Conservation (phyloP, 495 filamentous ascomycete genomes). For the Penicillium nucicola region DNA sequence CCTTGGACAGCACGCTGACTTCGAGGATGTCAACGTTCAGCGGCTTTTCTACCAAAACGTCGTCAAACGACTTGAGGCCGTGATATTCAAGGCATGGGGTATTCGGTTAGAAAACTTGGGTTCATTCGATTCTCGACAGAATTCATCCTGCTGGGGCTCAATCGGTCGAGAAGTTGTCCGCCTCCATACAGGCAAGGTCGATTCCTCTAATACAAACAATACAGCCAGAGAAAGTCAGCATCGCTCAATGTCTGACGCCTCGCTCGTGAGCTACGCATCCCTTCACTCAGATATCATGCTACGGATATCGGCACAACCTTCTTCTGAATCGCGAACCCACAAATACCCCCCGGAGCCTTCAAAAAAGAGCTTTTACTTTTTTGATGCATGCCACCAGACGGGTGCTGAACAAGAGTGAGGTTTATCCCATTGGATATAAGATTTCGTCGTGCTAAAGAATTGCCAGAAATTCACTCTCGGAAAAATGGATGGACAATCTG, state of each 20-base stretch:
- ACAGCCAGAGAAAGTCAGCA: not conserved
- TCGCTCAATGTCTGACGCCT: constrained; percentile 7
- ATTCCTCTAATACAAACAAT: constrained; percentile 7
- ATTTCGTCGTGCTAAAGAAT: constrained; percentile 12
- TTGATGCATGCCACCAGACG: constrained; percentile 26
- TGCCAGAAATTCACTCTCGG: constrained; percentile 17
- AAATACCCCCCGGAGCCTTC: constrained; percentile 9
- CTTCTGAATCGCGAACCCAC: constrained; percentile 6
- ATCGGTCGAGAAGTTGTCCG: constrained; percentile 26
- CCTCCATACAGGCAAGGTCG: constrained; percentile 14
- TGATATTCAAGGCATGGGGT: constrained; percentile 30
- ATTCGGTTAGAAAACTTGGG: constrained; percentile 29
- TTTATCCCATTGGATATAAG: constrained; percentile 7
- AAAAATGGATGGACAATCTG: constrained; percentile 23
- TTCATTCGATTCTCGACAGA: constrained; percentile 26
- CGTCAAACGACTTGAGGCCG: constrained; percentile 32
- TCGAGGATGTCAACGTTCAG: constrained; percentile 27
- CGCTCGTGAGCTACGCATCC: constrained; percentile 3
- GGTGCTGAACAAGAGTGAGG: constrained; percentile 25
- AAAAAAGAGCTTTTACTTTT: constrained; percentile 20
- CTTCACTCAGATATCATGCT: constrained; percentile 6
- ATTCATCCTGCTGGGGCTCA: constrained; percentile 24
- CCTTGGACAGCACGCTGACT: constrained; percentile 21
- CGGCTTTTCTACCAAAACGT: constrained; percentile 34
- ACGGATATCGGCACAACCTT: constrained; percentile 2